Base-by-base conservation (phyloP, 2,329 filamentous ascomycete genomes). In the Aspergillus ustus region DNA sequence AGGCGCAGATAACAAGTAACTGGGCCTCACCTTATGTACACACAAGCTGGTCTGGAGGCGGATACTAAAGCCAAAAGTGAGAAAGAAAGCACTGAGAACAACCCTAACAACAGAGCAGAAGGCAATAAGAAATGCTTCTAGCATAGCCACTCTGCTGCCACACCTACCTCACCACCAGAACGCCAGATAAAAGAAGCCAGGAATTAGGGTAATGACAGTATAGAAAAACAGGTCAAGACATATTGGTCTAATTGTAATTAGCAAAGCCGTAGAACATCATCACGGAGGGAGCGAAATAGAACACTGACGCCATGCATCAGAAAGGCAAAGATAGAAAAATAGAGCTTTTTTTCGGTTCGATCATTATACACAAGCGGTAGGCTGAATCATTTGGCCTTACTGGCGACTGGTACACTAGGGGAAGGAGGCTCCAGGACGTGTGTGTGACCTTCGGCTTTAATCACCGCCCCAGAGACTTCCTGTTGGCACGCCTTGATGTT, bases 401-500 rank as follows among this genome's bases (percentile, higher is more conserved):
- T 77, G 57, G 71, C 66, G 49, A 76, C 72, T 8, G 76, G 67
- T 28, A 70, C 68, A 57, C 68, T 72, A 7, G 74, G 66, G 2
- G 77, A 76, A 19, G 78, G 80, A 46, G 92, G 91, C 75, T 96
- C 93, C 43, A 98, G 83, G 13, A 93, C 88, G 73, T 99, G 95
- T 1, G 85, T 88, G 76, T 99, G 95, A 54, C 91, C 90, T 9
- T 87, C 83, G 2, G 91, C 91, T 52, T 85, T 87, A 62, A 92
- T 82, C 17, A 97, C 85, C 52, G 84, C 82, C 1, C 93, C 92
- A 25, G 87, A 88, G 57, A 91, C 84, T 73, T 96, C 83, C 71
- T 89, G 94, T 65, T 89, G 85, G 76, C 95, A 99, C 46, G 96
- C 92, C 20, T 90, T 83, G 34, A 91, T 92, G 69, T 90, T 89